phyloP scores from a whole-genome alignment of 257 asterid genomes.

The Lantana camara region DNA sequence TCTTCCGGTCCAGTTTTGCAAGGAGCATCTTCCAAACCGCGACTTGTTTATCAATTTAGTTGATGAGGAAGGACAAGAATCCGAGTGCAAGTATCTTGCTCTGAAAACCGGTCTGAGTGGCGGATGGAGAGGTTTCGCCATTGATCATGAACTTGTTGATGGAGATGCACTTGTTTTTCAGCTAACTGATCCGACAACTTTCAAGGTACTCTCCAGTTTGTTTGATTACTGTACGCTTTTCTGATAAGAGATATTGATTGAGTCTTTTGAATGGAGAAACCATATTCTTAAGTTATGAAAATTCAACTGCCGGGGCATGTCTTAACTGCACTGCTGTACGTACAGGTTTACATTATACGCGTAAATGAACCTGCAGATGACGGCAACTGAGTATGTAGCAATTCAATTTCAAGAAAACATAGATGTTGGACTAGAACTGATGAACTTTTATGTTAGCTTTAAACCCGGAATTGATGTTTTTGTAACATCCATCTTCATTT shows the following conservation, averaged over 20 bases:
- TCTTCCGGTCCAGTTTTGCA: slow-evolving; percentile 55
- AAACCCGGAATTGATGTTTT: too few species aligned
- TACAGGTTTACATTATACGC: slow-evolving; percentile 53
- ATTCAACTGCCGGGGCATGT: too few species aligned
- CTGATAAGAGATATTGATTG: too few species aligned
- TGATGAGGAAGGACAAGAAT: slow-evolving; percentile 51
- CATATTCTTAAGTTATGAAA: neutral
- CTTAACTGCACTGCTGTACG: neutral
- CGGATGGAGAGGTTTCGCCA: slow-evolving; percentile 75
- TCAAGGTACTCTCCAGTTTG: slow-evolving; percentile 44
- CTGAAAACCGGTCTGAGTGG: slow-evolving; percentile 60
- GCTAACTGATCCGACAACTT: slow-evolving; percentile 41
- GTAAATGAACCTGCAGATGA: slow-evolving; percentile 42
- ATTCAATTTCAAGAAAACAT: neutral
- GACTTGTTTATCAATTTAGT: slow-evolving; percentile 42
- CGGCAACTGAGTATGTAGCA: slow-evolving; percentile 3
- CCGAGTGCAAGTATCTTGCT: slow-evolving; percentile 46
- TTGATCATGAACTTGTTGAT: slow-evolving; percentile 56
- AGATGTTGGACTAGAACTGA: too few species aligned
- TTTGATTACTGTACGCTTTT: too few species aligned
- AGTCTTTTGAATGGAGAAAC: neutral
- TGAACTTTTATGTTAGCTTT: too few species aligned
- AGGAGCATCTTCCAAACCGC: slow-evolving; percentile 39
- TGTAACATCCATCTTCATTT: neutral
- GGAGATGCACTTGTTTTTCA: slow-evolving; percentile 74